Evolutionary conservation across 306 rosid species (phyloP).

Genomic region (Castanea crenata): DNA sequence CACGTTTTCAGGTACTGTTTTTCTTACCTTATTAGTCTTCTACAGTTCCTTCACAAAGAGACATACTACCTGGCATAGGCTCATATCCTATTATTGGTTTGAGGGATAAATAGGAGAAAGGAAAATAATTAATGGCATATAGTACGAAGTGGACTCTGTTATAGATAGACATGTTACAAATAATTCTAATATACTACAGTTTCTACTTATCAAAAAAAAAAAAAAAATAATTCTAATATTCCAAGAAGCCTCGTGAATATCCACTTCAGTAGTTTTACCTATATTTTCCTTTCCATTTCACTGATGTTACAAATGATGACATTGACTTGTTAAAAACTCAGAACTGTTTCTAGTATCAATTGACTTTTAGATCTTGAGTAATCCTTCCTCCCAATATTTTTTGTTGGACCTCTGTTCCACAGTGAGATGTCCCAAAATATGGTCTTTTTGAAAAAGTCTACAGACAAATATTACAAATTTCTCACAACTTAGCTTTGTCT

Average conservation of each 20-base stretch:
- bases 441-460: too few relatives aligned
- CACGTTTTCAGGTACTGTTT: conserved; percentile 66
- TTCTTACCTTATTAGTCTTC: conserved; percentile 6
- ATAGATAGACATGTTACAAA: neutral
- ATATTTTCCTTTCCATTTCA: neutral
- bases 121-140: neutral
- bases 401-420: too few relatives aligned
- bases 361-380: neutral
- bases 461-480: too few relatives aligned
- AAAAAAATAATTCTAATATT: neutral
- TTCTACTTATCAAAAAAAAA: too few relatives aligned
- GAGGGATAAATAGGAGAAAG: neutral
- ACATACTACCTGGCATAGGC: neutral
- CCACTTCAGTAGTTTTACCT: neutral
- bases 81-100: neutral
- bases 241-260: neutral
- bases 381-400: too few relatives aligned
- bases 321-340: neutral
- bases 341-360: neutral
- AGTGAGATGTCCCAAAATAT: too few relatives aligned
- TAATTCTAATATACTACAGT: neutral
- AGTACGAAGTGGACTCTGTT: neutral
- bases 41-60: neutral
- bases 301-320: neutral
- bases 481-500: too few relatives aligned